Percentiles rank a stretch among this genome's conserved stretches.
These are phyloP conservation scores for Cercospora zeina DNA, from an alignment of 2,329 filamentous ascomycete species.

Conservation along the genomic window DNA sequence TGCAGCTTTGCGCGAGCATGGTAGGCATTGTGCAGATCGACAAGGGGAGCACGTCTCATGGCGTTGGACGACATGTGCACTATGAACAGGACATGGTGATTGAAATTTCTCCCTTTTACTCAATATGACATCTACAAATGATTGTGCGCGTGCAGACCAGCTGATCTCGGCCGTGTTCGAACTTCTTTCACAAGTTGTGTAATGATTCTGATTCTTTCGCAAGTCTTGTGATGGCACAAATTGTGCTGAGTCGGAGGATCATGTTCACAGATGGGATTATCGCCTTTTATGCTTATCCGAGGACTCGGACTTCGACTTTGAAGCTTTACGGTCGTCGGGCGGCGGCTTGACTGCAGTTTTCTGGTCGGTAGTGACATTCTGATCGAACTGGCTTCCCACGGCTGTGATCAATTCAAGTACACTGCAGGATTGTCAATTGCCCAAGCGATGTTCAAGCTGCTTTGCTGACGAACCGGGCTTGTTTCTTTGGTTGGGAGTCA, in stretches of 20 bases:
- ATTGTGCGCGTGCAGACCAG: background rate
- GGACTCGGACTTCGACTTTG: background rate
- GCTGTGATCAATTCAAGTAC: background rate
- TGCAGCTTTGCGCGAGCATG: constrained; percentile 1
- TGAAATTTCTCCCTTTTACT: background rate
- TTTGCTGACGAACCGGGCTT: background rate
- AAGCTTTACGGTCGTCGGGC: background rate
- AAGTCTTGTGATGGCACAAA: background rate
- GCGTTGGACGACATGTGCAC: background rate
- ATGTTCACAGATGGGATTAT: background rate
- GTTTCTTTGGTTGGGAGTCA: background rate
- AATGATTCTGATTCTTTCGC: background rate
- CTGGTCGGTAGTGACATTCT: background rate
- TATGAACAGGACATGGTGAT: background rate
- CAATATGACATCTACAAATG: background rate
- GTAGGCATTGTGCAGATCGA: background rate
- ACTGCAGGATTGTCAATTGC: background rate
- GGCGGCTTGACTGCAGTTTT: background rate
- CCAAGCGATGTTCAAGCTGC: background rate
- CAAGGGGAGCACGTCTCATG: background rate
- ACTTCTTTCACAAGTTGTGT: background rate
- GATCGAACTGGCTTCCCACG: background rate
- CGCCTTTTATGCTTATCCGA: background rate
- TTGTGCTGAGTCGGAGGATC: background rate
- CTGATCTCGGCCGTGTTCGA: background rate